These are phyloP conservation scores for Talaromyces verruculosus DNA, from an alignment of 2,329 filamentous ascomycete genomes.

Conservation along the genomic window DNA sequence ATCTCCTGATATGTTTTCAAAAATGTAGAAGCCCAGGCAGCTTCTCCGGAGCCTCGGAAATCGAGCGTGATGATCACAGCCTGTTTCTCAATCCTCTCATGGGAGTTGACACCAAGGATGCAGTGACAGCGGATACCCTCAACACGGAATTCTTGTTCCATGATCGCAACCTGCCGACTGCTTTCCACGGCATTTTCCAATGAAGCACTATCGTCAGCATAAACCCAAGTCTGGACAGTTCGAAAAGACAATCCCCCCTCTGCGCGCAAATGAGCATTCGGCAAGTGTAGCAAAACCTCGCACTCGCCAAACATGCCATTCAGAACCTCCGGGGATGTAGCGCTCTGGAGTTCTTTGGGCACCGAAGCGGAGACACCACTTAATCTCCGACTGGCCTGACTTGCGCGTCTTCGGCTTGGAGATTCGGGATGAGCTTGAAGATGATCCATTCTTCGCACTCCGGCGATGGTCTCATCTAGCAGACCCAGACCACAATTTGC, in stretches of 20 bases:
- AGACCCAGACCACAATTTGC: constrained; percentile 37
- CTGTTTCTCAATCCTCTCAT: constrained; percentile 54
- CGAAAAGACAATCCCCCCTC: constrained; percentile 45
- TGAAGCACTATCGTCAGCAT: constrained; percentile 27
- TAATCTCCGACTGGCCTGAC: constrained; percentile 22
- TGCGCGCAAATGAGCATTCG: constrained; percentile 48
- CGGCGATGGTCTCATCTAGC: constrained; percentile 40
- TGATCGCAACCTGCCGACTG: constrained; percentile 30
- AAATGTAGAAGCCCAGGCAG: constrained; percentile 35
- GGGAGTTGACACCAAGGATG: constrained; percentile 54
- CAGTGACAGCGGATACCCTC: constrained; percentile 47
- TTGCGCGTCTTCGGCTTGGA: constrained; percentile 22
- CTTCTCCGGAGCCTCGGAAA: constrained; percentile 36
- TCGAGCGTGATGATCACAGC: constrained; percentile 45
- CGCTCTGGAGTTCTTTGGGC: constrained; percentile 8
- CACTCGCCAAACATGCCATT: constrained; percentile 36
- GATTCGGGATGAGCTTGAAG: constrained; percentile 32
- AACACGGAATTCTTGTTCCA: constrained; percentile 44
- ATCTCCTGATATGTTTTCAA: constrained; percentile 42
- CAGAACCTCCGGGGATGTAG: constrained; percentile 26
- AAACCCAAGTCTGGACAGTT: constrained; percentile 36
- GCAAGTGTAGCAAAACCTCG: constrained; percentile 42
- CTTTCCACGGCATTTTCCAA: constrained; percentile 27
- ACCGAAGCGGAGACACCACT: constrained; percentile 26
- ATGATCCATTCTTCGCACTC: constrained; percentile 37